Percentiles rank a stretch among this genome's conserved stretches.
phyloP scores from a whole-genome alignment of 768 basidiomycete genomes.

The Strobilomyces echinocephalus region DNA sequence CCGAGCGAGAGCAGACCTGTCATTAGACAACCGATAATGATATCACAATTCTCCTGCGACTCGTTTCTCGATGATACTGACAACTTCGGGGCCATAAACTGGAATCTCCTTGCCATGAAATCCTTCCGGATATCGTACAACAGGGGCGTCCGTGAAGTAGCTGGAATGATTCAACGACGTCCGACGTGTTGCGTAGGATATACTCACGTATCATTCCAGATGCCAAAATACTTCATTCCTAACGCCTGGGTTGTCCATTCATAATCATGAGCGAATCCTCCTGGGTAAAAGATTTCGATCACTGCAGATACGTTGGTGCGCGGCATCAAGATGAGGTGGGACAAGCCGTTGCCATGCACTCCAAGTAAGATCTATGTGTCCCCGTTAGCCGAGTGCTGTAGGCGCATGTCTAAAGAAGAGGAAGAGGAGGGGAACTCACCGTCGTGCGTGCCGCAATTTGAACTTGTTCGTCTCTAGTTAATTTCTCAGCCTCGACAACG shows the following conservation, averaged over 20 bases:
- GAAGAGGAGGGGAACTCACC: conserved; percentile 35
- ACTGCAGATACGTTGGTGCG: conserved; percentile 70
- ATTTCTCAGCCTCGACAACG: conserved; percentile 55
- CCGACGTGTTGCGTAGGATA: background rate
- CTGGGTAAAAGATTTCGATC: conserved; percentile 80
- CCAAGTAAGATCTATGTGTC: conserved; percentile 56
- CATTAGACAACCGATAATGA: background rate
- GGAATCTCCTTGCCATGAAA: conserved; percentile 82
- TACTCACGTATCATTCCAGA: conserved; percentile 77
- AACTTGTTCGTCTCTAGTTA: conserved; percentile 76
- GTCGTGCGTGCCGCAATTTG: conserved; percentile 61
- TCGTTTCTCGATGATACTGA: conserved; percentile 68
- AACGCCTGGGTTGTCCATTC: conserved; percentile 75
- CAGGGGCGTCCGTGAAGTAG: conserved; percentile 34
- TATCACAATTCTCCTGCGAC: conserved; percentile 32
- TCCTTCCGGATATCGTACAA: conserved; percentile 71
- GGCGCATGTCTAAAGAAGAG: background rate
- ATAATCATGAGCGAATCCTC: conserved; percentile 82
- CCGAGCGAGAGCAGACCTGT: background rate
- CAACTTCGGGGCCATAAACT: conserved; percentile 59
- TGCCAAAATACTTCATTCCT: conserved; percentile 68
- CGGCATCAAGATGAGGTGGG: conserved; percentile 83
- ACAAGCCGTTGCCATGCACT: conserved; percentile 77
- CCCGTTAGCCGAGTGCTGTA: background rate
- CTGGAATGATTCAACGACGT: conserved; percentile 6